Base-by-base conservation (phyloP, 2,329 filamentous ascomycete species). In the Sporothrix luriei region DNA sequence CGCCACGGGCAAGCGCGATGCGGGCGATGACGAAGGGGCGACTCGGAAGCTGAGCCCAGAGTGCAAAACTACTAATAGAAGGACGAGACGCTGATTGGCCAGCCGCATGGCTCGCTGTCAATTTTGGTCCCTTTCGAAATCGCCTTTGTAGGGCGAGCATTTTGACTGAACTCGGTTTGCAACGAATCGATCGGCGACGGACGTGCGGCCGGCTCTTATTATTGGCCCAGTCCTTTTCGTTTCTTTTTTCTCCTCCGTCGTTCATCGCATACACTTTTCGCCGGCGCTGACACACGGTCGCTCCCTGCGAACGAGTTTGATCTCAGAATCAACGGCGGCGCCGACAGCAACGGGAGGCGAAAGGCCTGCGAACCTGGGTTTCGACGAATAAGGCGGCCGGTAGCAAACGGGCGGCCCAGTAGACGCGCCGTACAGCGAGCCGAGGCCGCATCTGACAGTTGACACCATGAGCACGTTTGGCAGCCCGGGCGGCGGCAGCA, bases 401-500 rank as follows among this genome's bases (percentile, higher is more conserved):
- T 19, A 14, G 10, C 14, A 10, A 61, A 43, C 55, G 33, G 55
- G 24, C 14, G 9, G 10, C 10, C 54, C 16, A 19, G n/a, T 10
- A n/a, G n/a, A n/a, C n/a, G n/a, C 29, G 33, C 9, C 33, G 16
- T 5, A 49, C 29, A 13, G 13, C 24, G 19, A 9, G 29, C 57
- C 38, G 38, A 43, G 33, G 57, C 38, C 38, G 21, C 4, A n/a
- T 48, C 46, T 16, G 40, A 13, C 33, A 33, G 6, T 33, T 33
- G 33, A 26, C 24, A 40, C 48, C 6, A 76, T 76, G 75, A 76
- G 75, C 73, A 70, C 72, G 26, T 75, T 74, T 54, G 74, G 74
- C 65, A 73, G 75, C 19, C 75, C 75, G 55, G 76, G 76, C 57
- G 71, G 70, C 1, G 75, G 76, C 59, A 68, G 72, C 33, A 54